A percentile compares a stretch with the other conserved stretches of the same genome.
Evolutionary conservation across 1,284 basidiomycete species (phyloP).

Genomic region (Phaffia rhodozyma): DNA sequence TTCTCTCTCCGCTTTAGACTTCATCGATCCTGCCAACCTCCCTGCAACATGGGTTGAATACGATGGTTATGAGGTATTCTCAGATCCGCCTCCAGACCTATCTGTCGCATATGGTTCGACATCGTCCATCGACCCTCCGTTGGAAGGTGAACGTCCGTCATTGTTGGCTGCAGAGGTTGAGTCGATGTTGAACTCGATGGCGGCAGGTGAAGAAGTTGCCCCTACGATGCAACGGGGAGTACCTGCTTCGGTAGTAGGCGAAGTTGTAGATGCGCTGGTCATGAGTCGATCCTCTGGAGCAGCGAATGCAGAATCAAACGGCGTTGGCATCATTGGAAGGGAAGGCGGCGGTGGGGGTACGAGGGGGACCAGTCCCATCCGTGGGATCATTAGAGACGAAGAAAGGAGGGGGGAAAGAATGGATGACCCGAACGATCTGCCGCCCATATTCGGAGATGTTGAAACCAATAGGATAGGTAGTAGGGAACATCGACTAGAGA

Average conservation of each 20-base stretch:
- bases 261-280: background rate
- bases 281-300: background rate
- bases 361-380: background rate
- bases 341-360: background rate
- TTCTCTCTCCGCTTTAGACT: background rate
- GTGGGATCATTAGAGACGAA: background rate
- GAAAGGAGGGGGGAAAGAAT: background rate
- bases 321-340: background rate
- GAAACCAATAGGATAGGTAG: background rate
- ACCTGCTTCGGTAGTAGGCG: background rate
- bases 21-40: background rate
- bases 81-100: conserved; percentile 31
- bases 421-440: conserved; percentile 17
- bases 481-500: no score
- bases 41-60: conserved; percentile 26
- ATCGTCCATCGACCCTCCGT: conserved; percentile 33
- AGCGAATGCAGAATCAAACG: background rate
- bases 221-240: background rate
- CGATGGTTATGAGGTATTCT: conserved; percentile 38
- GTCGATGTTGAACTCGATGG: conserved; percentile 27
- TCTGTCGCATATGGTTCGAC: conserved; percentile 29
- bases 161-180: conserved; percentile 24
- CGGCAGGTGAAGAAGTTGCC: conserved; percentile 10
- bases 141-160: conserved; percentile 27
- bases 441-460: conserved; percentile 8